phyloP scores from a whole-genome alignment of 2,329 filamentous ascomycete species.

The Escovopsis sp. region DNA sequence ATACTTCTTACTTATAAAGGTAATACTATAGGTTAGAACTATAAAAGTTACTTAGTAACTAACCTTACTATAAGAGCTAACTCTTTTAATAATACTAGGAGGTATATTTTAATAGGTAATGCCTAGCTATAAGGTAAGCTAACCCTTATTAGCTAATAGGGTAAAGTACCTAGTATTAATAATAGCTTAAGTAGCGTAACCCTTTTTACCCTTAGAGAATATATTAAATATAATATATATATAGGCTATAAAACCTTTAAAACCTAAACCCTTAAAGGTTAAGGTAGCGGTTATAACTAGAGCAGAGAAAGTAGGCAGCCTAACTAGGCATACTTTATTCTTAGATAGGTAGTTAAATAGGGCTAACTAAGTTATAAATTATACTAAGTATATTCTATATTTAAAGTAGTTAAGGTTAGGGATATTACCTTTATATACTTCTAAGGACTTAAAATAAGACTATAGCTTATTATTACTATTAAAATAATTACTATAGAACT shows the following conservation, averaged over 20 bases:
- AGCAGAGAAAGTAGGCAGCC: no score
- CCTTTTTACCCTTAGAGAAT: neutral
- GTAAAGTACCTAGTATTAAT: no score
- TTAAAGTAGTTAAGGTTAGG: no score
- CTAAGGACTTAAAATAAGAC: no score
- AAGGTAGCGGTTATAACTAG: no score
- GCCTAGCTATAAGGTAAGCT: neutral
- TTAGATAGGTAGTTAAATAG: neutral
- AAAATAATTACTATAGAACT: neutral
- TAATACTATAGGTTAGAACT: neutral
- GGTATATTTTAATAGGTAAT: neutral
- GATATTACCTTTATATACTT: neutral
- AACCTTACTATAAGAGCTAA: neutral
- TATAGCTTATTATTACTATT: no score
- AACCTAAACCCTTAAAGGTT: no score
- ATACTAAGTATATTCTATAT: no score
- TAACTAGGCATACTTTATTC: neutral
- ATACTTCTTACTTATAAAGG: no score
- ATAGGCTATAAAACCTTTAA: no score
- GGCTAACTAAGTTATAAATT: constrained; percentile 1
- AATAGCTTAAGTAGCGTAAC: no score
- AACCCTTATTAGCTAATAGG: constrained; percentile 1
- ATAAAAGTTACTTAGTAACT: neutral
- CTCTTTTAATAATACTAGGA: neutral
- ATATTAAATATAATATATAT: no score